Conservation (phyloP, 2,329 filamentous ascomycete species). For the Xylaria sp. region DNA sequence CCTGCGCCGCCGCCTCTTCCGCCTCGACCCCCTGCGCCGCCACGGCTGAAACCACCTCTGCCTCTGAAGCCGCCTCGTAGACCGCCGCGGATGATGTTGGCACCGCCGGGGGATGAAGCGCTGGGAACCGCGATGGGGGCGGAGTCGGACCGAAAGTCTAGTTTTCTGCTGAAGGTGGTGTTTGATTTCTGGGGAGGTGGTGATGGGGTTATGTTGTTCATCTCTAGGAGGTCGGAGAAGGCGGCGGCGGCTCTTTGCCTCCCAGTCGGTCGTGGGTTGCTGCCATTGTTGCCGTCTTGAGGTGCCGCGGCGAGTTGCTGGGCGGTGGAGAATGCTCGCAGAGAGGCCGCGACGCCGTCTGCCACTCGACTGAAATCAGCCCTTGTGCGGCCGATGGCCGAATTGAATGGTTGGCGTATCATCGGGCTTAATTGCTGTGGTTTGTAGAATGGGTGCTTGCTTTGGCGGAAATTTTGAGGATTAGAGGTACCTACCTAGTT, state of each 20-base stretch:
- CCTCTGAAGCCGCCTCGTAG: conserved; percentile 40
- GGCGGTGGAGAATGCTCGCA: conserved; percentile 48
- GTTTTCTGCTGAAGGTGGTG: not conserved
- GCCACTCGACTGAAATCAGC: conserved; percentile 44
- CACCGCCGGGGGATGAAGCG: not conserved
- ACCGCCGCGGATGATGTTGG: conserved; percentile 40
- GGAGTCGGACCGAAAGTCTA: conserved; percentile 23
- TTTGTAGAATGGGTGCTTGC: conserved; percentile 25
- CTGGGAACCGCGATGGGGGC: not conserved
- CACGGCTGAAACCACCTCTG: conserved; percentile 41
- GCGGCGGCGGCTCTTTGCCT: conserved; percentile 43
- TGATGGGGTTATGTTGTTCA: conserved; percentile 2
- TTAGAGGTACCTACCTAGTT: conserved; percentile 26
- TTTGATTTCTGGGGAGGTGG: not conserved
- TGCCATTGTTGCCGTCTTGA: conserved; percentile 14
- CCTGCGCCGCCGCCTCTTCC: not conserved
- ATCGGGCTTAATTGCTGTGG: conserved; percentile 39
- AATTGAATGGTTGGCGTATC: conserved; percentile 47
- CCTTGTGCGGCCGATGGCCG: conserved; percentile 43
- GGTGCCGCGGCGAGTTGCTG: conserved; percentile 38
- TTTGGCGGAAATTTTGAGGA: conserved; percentile 37
- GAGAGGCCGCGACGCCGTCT: conserved; percentile 47
- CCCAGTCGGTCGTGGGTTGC: conserved; percentile 25
- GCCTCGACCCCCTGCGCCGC: conserved; percentile 30
- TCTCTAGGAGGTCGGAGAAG: conserved; percentile 42